phyloP scores from a whole-genome alignment of 108 stramenopile genomes.

The Phaeodactylum tricornutum region DNA sequence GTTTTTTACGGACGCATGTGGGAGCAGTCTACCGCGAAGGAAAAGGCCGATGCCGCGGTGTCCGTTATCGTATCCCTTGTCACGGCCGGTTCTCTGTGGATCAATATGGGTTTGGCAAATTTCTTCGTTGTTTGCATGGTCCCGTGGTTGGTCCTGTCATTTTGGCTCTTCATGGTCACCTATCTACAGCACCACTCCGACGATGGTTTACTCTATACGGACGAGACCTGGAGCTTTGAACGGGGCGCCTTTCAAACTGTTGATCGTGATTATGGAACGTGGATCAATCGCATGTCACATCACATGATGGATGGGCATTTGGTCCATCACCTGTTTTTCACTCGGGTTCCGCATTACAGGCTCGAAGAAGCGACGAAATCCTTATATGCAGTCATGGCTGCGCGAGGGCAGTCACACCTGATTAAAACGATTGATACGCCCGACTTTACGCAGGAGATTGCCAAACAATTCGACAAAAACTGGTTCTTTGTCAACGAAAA shows the following conservation, averaged over 20 bases:
- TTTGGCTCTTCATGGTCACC: constrained; percentile 90
- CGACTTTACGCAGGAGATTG: constrained; percentile 55
- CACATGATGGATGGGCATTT: constrained; percentile 94
- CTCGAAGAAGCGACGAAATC: constrained; percentile 49
- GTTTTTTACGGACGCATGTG: constrained; percentile 68
- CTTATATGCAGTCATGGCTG: constrained; percentile 26
- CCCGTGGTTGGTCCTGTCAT: constrained; percentile 70
- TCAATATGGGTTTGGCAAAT: constrained; percentile 35
- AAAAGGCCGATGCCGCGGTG: constrained; percentile 32
- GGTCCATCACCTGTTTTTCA: constrained; percentile 88
- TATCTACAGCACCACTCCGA: constrained; percentile 87
- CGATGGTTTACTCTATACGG: constrained; percentile 75
- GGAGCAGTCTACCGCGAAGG: constrained; percentile 36
- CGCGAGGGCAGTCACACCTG: constrained; percentile 26
- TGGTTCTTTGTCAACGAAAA: constrained; percentile 72
- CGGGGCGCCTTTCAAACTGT: constrained; percentile 84
- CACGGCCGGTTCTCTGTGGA: constrained; percentile 41
- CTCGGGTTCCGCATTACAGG: constrained; percentile 80
- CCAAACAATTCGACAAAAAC: constrained; percentile 54
- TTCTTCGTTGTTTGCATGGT: constrained; percentile 57
- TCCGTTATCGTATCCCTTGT: constrained; percentile 35
- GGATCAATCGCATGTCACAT: constrained; percentile 68
- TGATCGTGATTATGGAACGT: constrained; percentile 77
- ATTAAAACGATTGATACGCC: constrained; percentile 47
- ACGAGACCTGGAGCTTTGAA: constrained; percentile 66